Evolutionary conservation across 345 rosid genomes (phyloP).

Genomic region (Rhizophora apiculata): DNA sequence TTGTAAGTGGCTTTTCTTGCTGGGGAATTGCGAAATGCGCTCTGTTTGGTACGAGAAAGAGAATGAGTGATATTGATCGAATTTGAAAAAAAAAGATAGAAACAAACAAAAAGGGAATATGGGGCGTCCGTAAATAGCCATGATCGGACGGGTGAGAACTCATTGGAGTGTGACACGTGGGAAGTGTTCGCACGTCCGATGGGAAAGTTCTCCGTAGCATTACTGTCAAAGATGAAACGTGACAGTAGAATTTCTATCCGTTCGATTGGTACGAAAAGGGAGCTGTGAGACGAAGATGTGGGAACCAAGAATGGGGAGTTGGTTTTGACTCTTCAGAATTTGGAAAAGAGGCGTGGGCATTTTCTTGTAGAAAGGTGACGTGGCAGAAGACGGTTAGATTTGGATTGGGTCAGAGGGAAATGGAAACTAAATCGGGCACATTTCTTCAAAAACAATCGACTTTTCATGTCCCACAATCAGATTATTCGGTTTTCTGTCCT

Average conservation of each 20-base stretch:
- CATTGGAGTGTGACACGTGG: conserved; percentile 25
- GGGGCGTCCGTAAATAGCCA: conserved; percentile 18
- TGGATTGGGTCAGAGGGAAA: not conserved
- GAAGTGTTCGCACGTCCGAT: conserved; percentile 2
- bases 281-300: too few relatives aligned
- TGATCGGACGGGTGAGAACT: conserved; percentile 26
- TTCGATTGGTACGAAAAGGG: not conserved
- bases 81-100: not conserved
- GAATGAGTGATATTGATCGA: conserved; percentile 4
- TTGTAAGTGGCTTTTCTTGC: not conserved
- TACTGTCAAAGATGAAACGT: not conserved
- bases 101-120: not conserved
- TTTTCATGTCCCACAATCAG: too few relatives aligned
- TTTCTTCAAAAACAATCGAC: too few relatives aligned
- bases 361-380: not conserved
- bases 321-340: not conserved
- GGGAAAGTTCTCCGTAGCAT: not conserved
- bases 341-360: not conserved
- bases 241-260: not conserved
- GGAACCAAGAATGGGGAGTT: not conserved
- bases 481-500: too few relatives aligned
- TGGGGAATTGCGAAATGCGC: not conserved
- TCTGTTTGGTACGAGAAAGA: too few relatives aligned
- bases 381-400: not conserved
- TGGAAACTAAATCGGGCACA: too few relatives aligned